Conservation (phyloP, 176 grass and related monocot genomes). For the Elymus sibiricus region DNA sequence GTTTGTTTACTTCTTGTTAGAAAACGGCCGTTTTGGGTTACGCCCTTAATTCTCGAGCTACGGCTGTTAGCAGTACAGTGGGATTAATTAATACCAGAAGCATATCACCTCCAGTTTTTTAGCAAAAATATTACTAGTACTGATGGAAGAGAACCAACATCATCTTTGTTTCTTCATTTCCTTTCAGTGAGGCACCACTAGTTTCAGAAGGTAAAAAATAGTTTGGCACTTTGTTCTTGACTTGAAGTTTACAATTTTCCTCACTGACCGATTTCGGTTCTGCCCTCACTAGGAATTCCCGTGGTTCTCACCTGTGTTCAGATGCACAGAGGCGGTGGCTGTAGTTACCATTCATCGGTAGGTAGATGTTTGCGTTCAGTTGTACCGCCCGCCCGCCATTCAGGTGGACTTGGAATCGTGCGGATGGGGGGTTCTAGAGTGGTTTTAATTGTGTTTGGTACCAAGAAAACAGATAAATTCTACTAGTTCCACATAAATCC, state of each 20-base stretch:
- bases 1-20: not conserved
- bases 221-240: not conserved
- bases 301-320: not conserved
- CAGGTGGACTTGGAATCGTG: not conserved
- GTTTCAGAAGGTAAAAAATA: not conserved
- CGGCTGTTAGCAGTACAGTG: not conserved
- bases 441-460: not conserved
- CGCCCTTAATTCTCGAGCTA: slow-evolving; percentile 12
- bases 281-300: not conserved
- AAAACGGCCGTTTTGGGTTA: not conserved
- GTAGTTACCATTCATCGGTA: not conserved
- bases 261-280: not conserved
- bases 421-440: not conserved
- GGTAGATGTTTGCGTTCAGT: not conserved
- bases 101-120: not conserved
- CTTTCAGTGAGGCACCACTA: not conserved
- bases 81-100: not conserved
- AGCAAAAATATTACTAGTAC: not conserved
- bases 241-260: not conserved
- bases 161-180: not conserved
- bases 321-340: not conserved
- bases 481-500: not conserved
- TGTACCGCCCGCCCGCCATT: not conserved
- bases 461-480: not conserved
- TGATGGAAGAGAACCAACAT: not conserved